Evolutionary conservation across 2,329 filamentous ascomycete species (phyloP).

Genomic region (Zarea fungicola): DNA sequence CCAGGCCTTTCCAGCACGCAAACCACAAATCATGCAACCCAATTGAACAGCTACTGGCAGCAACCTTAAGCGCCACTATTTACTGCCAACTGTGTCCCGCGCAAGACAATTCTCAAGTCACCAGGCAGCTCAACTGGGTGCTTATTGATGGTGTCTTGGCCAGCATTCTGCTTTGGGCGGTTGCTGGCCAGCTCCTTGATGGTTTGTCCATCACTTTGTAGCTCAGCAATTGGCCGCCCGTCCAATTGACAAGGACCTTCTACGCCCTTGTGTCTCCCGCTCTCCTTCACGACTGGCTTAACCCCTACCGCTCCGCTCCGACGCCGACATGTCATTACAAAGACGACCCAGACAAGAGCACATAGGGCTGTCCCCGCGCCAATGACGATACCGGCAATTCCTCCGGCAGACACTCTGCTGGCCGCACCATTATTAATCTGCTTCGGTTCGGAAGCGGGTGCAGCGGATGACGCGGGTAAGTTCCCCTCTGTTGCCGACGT

Average conservation of each 20-base stretch:
- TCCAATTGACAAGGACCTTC: no score
- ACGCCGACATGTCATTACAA: neutral
- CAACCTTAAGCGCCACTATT: no score
- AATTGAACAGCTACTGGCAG: no score
- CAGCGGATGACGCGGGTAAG: neutral
- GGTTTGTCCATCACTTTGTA: neutral
- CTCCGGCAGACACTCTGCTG: neutral
- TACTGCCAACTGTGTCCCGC: no score
- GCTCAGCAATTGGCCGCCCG: neutral
- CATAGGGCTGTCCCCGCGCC: neutral
- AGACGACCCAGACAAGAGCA: neutral
- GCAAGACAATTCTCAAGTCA: neutral
- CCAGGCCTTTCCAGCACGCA: no score
- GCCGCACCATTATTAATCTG: neutral
- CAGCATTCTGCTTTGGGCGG: neutral
- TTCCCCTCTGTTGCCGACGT: neutral
- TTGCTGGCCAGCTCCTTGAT: constrained; percentile 7
- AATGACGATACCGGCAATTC: constrained; percentile 2
- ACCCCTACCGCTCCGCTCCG: neutral
- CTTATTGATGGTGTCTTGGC: neutral
- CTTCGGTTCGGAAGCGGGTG: neutral
- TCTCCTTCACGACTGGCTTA: neutral
- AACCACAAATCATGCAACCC: no score
- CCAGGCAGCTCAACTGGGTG: constrained; percentile 8
- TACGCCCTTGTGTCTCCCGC: neutral